Conservation (phyloP, 2,329 filamentous ascomycete genomes). For the Beauveria brongniartii region DNA sequence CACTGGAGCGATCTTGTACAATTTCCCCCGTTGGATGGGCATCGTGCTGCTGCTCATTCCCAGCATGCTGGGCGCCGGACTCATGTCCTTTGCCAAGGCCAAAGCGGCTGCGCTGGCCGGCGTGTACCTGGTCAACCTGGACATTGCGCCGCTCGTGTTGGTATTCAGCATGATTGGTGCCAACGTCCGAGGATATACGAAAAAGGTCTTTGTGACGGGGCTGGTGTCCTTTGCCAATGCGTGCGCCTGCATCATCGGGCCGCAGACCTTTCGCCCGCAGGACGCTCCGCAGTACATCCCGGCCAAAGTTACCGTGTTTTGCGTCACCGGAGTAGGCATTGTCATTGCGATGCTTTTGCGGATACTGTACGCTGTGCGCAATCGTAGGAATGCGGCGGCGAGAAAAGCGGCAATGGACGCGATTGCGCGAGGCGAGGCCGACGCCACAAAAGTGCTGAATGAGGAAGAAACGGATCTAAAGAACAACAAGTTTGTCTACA, state of each 20-base stretch:
- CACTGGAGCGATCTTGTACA: conserved; percentile 19
- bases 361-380: conserved; percentile 25
- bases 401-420: conserved; percentile 19
- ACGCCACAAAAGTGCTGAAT: conserved; percentile 12
- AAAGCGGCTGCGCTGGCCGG: conserved; percentile 25
- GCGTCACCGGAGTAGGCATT: background rate
- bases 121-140: conserved; percentile 30
- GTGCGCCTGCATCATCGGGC: conserved; percentile 47
- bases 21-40: conserved; percentile 21
- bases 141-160: conserved; percentile 44
- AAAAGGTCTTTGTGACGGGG: conserved; percentile 42
- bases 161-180: conserved; percentile 42
- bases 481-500: conserved; percentile 18
- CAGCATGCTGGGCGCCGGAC: conserved; percentile 18
- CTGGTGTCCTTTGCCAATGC: conserved; percentile 42
- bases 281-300: conserved; percentile 45
- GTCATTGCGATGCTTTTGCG: conserved; percentile 29
- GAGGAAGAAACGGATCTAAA: conserved; percentile 28
- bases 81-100: conserved; percentile 20
- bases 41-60: conserved; percentile 19
- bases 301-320: conserved; percentile 45
- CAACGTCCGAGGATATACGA: conserved; percentile 42
- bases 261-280: conserved; percentile 44
- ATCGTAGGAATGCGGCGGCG: conserved; percentile 32
- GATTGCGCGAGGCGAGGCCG: conserved; percentile 23